phyloP scores from a whole-genome alignment of 495 filamentous ascomycete species.

The Penicillium atrosanguineum region DNA sequence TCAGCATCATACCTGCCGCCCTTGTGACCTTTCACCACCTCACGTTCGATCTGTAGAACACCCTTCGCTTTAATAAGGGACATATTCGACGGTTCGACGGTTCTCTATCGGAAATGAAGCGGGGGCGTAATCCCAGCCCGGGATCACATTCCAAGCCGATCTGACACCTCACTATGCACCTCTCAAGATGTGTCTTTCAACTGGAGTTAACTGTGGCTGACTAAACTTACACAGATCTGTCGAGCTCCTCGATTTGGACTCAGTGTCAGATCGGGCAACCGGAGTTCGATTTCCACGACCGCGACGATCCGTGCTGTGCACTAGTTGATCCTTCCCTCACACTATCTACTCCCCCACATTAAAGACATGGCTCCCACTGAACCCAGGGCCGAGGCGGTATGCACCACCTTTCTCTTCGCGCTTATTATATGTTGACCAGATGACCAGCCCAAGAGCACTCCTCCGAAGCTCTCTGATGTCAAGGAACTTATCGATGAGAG shows the following conservation, averaged over 20 bases:
- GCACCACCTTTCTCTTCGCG: conserved; percentile 3
- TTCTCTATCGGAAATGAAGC: background rate
- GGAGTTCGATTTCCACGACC: conserved; percentile 7
- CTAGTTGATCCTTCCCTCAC: conserved; percentile 5
- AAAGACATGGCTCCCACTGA: conserved; percentile 31
- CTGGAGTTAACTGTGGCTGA: conserved; percentile 1
- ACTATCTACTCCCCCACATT: background rate
- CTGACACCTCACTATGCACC: background rate
- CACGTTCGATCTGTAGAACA: conserved; percentile 1
- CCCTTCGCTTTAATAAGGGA: conserved; percentile 11
- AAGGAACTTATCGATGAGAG: conserved; percentile 71
- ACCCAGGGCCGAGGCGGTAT: conserved; percentile 28
- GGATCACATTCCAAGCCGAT: background rate
- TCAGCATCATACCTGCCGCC: background rate
- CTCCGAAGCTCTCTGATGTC: conserved; percentile 48
- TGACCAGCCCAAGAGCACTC: conserved; percentile 44
- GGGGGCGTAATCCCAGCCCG: background rate
- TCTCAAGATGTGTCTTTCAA: background rate
- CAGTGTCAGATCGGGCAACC: conserved; percentile 10
- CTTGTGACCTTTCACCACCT: background rate
- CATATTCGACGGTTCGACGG: conserved; percentile 1
- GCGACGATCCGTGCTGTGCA: conserved; percentile 7
- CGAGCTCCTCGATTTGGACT: conserved; percentile 8
- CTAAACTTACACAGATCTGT: conserved; percentile 7
- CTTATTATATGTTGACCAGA: background rate